Conservation (phyloP, 441 rosid genomes). For the Corymbia citriodora region DNA sequence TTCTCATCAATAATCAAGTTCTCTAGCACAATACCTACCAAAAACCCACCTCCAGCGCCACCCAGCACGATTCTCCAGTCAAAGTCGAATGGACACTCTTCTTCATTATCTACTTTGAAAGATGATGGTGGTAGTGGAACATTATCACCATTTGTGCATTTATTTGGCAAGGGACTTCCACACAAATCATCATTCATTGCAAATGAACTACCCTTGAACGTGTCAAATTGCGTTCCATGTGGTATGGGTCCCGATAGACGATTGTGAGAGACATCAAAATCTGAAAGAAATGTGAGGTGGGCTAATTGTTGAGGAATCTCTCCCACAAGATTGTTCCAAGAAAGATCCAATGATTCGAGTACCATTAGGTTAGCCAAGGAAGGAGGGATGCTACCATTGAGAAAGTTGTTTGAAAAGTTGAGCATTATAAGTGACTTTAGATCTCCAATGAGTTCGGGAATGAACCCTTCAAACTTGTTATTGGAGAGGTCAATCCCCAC, state of each 20-base stretch:
- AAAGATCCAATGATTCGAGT: background rate
- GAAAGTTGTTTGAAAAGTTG: background rate
- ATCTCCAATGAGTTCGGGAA: background rate
- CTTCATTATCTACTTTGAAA: background rate
- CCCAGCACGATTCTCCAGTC: background rate
- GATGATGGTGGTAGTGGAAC: background rate
- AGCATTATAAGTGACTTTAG: rapidly evolving
- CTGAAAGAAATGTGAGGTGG: rapidly evolving
- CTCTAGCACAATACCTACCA: background rate
- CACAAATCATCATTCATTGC: background rate
- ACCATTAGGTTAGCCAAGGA: rapidly evolving
- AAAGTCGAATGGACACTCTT: background rate
- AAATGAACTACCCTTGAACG: background rate
- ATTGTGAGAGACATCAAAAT: background rate
- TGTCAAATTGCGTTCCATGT: rapidly evolving
- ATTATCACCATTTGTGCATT: background rate
- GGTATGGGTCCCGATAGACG: background rate
- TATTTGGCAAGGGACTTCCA: background rate
- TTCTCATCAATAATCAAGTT: background rate
- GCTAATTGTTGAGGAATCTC: background rate
- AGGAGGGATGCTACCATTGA: background rate
- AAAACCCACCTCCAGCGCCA: rapidly evolving
- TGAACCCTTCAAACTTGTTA: background rate
- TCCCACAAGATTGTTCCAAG: rapidly evolving
- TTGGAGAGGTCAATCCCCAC: background rate